Evolutionary conservation across 352 stramenopile species (phyloP).

Genomic region (Phytophthora foliorum): DNA sequence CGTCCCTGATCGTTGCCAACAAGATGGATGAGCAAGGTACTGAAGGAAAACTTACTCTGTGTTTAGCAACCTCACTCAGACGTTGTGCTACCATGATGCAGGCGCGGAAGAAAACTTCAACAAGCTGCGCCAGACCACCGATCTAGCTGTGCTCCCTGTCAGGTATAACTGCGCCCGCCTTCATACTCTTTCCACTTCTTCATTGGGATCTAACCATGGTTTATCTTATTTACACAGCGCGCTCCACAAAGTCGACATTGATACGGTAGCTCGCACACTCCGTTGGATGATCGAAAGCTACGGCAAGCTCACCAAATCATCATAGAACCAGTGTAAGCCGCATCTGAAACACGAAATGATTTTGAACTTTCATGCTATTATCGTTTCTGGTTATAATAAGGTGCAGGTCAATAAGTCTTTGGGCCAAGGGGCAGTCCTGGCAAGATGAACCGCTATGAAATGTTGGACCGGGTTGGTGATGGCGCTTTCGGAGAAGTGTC

Average conservation of each 20-base stretch:
- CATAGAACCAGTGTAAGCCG: conserved; percentile 35
- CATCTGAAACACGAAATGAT: conserved; percentile 23
- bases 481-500: conserved; percentile 95
- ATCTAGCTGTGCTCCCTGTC: conserved; percentile 83
- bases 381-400: too few species aligned
- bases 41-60: background rate
- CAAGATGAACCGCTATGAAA: conserved; percentile 93
- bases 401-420: too few species aligned
- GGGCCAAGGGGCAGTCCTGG: background rate
- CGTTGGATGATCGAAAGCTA: conserved; percentile 79
- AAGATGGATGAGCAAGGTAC: conserved; percentile 90
- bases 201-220: background rate
- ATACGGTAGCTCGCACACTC: conserved; percentile 77
- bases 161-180: conserved; percentile 49
- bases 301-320: conserved; percentile 63
- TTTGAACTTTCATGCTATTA: background rate
- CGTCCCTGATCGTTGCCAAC: conserved; percentile 90
- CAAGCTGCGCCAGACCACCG: conserved; percentile 73
- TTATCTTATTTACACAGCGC: conserved; percentile 45
- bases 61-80: background rate
- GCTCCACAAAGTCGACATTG: conserved; percentile 90
- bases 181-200: background rate
- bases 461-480: conserved; percentile 93
- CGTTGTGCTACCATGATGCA: background rate
- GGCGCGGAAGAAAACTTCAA: conserved; percentile 85